Base-by-base conservation (phyloP, 169 alveolate genomes). In the Cryptosporidium andersoni region DNA sequence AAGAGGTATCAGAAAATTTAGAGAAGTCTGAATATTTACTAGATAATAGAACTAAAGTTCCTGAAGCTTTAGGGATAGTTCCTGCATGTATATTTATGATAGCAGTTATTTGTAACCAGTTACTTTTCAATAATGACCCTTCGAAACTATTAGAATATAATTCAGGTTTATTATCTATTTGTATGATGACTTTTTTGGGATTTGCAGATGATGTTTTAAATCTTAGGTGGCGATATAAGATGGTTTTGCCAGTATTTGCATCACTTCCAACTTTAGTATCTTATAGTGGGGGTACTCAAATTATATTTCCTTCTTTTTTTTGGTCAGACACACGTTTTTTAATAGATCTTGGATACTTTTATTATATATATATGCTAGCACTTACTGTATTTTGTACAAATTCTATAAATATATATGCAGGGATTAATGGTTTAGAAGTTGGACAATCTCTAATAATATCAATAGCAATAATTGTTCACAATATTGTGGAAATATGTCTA, bases 381-480 rank as follows among this genome's bases (percentile, higher is more conserved):
- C 89, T 95, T 12, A 92, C 97, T 0, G 92, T 95, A 40, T 96
- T 96, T 89, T 93, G 96, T 56, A 92, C 98, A 0, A 96, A 96
- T 90, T 89, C 98, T 37, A 96, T 96, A 43, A 96, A 96, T 90
- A 96, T 96, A 58, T 94, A 95, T 66, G 98, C 99, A 3, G 99
- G 99, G 40, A 94, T 96, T 9, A 96, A 96, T 88, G 99, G 99
- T 6, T 80, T 96, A 25, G 99, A 96, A 90, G 95, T 95, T 2
- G 97, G 98, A 1, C 94, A 96, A 81, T 93, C 97, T 56, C 66
- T 94, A 63, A 91, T 96, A 3, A 96, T 95, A 39, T 95, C 95
- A 5, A 81, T 89, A 47, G 92, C 95, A 45, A 91, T 94, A 36
- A 80, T 95, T 16, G 52, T 95, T n/a, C 93, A 95, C 89, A 95